Conservation (phyloP, 1,284 basidiomycete genomes). For the Ustilago cynodontis region DNA sequence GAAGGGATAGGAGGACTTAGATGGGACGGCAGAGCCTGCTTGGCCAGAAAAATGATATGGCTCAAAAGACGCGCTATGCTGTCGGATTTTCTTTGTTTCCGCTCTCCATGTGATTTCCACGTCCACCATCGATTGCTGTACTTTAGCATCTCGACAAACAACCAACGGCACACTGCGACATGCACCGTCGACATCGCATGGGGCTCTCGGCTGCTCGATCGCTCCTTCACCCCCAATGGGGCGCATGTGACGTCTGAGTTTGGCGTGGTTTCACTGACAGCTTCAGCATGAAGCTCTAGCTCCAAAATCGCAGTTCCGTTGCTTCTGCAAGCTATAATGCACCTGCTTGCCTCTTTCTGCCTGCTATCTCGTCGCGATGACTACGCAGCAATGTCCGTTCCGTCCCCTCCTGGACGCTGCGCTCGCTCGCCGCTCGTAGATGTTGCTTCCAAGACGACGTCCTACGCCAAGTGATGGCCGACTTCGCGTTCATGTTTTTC, state of each 20-base stretch:
- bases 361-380: not conserved
- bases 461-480: conserved; percentile 4
- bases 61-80: conserved; percentile 27
- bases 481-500: not conserved
- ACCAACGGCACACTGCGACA: not conserved
- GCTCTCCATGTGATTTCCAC: not conserved
- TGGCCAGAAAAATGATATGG: conserved; percentile 35
- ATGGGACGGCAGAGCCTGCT: not conserved
- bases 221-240: not conserved
- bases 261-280: not conserved
- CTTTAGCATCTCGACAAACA: not conserved
- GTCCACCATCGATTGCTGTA: not conserved
- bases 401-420: not conserved
- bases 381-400: not conserved
- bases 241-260: no score
- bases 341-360: conserved; percentile 1
- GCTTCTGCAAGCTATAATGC: conserved; percentile 3
- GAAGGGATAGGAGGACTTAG: not conserved
- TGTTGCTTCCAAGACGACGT: conserved; percentile 10
- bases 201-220: not conserved
- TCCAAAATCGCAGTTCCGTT: not conserved
- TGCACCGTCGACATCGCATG: not conserved
- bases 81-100: not conserved
- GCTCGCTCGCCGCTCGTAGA: conserved; percentile 3
- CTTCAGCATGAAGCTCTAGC: not conserved